phyloP scores from a whole-genome alignment of 1,139 yeast species.

The Blastobotrys proliferans region DNA sequence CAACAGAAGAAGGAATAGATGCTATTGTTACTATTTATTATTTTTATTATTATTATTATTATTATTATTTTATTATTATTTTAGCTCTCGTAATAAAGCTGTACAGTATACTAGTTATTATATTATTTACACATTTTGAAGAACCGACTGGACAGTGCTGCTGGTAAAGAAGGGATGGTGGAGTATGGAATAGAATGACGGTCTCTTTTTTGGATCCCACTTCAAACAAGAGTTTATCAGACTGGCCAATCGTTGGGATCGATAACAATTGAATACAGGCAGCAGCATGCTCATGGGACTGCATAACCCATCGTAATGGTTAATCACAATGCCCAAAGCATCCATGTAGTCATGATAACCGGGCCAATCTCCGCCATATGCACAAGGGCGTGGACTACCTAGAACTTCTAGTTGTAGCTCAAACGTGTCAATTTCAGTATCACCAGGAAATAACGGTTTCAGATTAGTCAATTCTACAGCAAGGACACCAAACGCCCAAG shows the following conservation, averaged over 20 bases:
- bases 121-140: neutral
- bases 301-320: neutral
- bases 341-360: constrained; percentile 15
- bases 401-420: constrained; percentile 60
- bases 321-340: constrained; percentile 1
- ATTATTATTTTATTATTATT: neutral
- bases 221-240: constrained; percentile 28
- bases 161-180: constrained; percentile 14
- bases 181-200: constrained; percentile 64
- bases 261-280: neutral
- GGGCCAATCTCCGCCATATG: constrained; percentile 30
- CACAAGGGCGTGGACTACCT: constrained; percentile 44
- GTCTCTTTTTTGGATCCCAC: constrained; percentile 59
- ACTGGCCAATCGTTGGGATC: constrained; percentile 11
- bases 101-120: too few relatives aligned
- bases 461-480: constrained; percentile 77
- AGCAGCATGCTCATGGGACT: neutral
- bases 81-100: too few relatives aligned
- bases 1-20: constrained; percentile 30
- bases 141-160: too few relatives aligned
- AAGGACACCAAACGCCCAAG: constrained; percentile 93
- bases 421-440: constrained; percentile 71
- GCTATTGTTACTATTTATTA: constrained; percentile 7
- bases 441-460: constrained; percentile 80
- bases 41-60: neutral